Evolutionary conservation across 495 filamentous ascomycete genomes (phyloP).

Genomic region (Aspergillus indologenus): DNA sequence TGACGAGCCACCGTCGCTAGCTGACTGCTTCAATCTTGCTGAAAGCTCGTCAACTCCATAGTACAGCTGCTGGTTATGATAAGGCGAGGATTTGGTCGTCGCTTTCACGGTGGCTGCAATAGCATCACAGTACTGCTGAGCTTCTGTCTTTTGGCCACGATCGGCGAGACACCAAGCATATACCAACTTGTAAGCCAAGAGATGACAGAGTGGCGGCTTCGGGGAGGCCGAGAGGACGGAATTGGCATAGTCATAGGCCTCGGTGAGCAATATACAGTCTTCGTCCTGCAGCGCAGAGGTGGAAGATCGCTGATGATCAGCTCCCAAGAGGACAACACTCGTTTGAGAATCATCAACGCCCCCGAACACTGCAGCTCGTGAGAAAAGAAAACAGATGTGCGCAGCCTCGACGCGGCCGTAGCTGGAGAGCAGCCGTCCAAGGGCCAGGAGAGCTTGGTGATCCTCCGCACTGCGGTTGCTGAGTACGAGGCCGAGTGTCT

Average conservation of each 20-base stretch:
- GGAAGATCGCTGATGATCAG: slow-evolving; percentile 66
- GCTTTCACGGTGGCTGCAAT: slow-evolving; percentile 76
- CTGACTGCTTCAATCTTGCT: slow-evolving; percentile 76
- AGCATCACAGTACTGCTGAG: slow-evolving; percentile 85
- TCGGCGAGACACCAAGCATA: slow-evolving; percentile 83
- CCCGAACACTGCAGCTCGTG: slow-evolving; percentile 60
- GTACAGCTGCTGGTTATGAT: slow-evolving; percentile 74
- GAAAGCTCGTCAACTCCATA: slow-evolving; percentile 76
- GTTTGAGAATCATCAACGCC: slow-evolving; percentile 80
- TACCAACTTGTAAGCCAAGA: slow-evolving; percentile 84
- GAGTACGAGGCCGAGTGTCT: slow-evolving; percentile 80
- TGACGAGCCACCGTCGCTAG: slow-evolving; percentile 62
- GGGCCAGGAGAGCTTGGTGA: slow-evolving; percentile 66
- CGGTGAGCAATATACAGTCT: slow-evolving; percentile 82
- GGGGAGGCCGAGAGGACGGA: slow-evolving; percentile 59
- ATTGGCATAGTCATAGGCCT: slow-evolving; percentile 86
- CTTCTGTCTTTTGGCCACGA: slow-evolving; percentile 74
- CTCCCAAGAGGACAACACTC: slow-evolving; percentile 78
- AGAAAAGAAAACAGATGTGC: slow-evolving; percentile 79
- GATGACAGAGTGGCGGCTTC: slow-evolving; percentile 67
- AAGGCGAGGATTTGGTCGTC: slow-evolving; percentile 77
- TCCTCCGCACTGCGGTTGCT: slow-evolving; percentile 84
- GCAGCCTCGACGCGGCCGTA: slow-evolving; percentile 90
- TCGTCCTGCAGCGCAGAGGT: slow-evolving; percentile 69
- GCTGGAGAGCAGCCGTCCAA: slow-evolving; percentile 78